A percentile compares a stretch with the other conserved stretches of the same genome.
Evolutionary conservation across 129 eudicot species (phyloP).

Genomic region (Pseudognaphalium luteoalbum): DNA sequence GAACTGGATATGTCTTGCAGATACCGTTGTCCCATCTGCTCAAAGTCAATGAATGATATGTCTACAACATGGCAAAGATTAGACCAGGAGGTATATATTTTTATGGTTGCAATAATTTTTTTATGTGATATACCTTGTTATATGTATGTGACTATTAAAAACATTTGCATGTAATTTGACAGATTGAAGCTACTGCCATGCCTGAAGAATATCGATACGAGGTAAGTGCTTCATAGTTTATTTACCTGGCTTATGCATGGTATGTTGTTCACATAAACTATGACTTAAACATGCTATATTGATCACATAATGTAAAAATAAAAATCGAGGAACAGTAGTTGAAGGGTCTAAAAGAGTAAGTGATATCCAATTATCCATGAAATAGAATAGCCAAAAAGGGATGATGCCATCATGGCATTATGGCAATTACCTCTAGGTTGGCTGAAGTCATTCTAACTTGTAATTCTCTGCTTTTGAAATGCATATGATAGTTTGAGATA

Average conservation of each 20-base stretch:
- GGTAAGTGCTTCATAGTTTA: constrained; percentile 41
- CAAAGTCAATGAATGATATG: constrained; percentile 61
- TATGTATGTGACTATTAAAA: not conserved
- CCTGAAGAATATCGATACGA: constrained; percentile 82
- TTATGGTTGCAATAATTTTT: not conserved
- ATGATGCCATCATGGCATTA: not conserved
- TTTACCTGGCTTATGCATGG: not conserved
- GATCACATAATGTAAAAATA: no score
- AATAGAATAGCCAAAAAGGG: not conserved
- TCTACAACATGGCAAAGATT: constrained; percentile 58
- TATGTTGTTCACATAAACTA: not conserved
- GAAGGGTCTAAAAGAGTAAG: no score
- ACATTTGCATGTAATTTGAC: constrained; percentile 32
- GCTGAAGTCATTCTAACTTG: no score
- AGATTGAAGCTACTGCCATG: constrained; percentile 81
- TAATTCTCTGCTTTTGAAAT: no score
- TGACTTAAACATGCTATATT: not conserved
- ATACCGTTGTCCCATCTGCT: constrained; percentile 96
- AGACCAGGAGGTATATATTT: constrained; percentile 66
- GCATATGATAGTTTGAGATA: not conserved
- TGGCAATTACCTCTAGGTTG: not conserved
- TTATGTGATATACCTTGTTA: not conserved
- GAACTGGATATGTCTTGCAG: constrained; percentile 36
- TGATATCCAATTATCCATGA: not conserved
- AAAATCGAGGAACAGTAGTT: no score